phyloP scores from a whole-genome alignment of 2,329 filamentous ascomycete genomes.

The Trichocomaceae sp. region DNA sequence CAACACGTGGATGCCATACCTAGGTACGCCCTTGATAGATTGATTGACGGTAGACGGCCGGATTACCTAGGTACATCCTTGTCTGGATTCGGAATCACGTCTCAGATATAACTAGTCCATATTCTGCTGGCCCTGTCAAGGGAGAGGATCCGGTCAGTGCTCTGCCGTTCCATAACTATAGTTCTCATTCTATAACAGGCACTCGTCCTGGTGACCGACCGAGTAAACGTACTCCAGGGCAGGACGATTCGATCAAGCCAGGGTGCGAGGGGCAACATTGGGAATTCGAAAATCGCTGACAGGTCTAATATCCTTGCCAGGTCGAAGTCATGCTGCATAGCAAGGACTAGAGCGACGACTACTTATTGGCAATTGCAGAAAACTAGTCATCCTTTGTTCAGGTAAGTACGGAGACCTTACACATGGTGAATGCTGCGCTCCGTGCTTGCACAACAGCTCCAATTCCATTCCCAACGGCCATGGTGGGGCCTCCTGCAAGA shows the following conservation, averaged over 20 bases:
- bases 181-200: no score
- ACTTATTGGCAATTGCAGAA: neutral
- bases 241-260: neutral
- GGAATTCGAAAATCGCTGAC: conserved; percentile 2
- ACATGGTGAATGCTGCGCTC: neutral
- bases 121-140: conserved; percentile 1
- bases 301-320: conserved; percentile 6
- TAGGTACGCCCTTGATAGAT: no score
- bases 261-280: neutral
- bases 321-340: conserved; percentile 1
- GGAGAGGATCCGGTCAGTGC: neutral
- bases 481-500: neutral
- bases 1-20: conserved; percentile 6
- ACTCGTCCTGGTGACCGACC: neutral
- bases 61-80: conserved; percentile 4
- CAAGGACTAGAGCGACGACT: neutral
- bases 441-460: neutral
- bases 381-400: neutral
- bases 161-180: neutral
- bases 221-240: neutral
- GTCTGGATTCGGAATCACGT: neutral
- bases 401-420: neutral
- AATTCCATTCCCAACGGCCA: neutral
- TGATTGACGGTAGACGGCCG: no score
- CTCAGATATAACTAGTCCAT: neutral